A percentile compares a stretch with the other conserved stretches of the same genome.
phyloP scores from a whole-genome alignment of 164 flowering plant genomes.

The Magnolia sinica region DNA sequence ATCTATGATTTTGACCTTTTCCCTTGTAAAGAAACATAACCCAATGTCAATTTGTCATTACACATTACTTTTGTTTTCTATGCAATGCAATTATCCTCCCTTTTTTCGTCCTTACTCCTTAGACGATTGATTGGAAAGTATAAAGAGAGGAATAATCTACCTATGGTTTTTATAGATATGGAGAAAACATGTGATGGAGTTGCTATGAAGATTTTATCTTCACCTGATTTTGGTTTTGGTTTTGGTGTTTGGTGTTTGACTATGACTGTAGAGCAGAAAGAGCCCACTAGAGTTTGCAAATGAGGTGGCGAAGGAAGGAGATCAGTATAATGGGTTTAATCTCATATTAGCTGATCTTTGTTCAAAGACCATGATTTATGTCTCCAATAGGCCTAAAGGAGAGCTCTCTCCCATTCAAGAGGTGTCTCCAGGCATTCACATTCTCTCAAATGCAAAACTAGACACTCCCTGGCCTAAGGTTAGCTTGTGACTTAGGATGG shows the following conservation, averaged over 20 bases:
- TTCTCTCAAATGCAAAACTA: constrained; percentile 55
- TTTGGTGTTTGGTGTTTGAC: not conserved
- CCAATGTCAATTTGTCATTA: not conserved
- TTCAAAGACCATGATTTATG: constrained; percentile 50
- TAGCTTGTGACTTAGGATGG: not conserved
- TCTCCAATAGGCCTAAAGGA: constrained; percentile 54
- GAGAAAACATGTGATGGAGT: not conserved
- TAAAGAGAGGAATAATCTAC: not conserved
- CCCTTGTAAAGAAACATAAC: not conserved
- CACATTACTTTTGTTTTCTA: not conserved
- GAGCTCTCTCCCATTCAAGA: constrained; percentile 31
- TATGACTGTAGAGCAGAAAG: constrained; percentile 37
- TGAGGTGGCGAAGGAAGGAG: constrained; percentile 38
- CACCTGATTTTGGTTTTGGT: not conserved
- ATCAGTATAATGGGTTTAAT: constrained; percentile 57
- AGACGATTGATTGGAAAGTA: not conserved
- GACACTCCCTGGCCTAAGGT: constrained; percentile 67
- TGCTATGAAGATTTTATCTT: not conserved
- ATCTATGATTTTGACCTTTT: not conserved
- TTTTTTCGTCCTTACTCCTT: not conserved
- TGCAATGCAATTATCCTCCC: not conserved
- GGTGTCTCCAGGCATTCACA: constrained; percentile 58
- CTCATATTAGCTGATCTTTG: constrained; percentile 47
- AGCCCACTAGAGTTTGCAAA: constrained; percentile 50
- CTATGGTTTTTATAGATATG: not conserved